Evolutionary conservation across 2,329 filamentous ascomycete species (phyloP).

Genomic region (Xylaria sp.): DNA sequence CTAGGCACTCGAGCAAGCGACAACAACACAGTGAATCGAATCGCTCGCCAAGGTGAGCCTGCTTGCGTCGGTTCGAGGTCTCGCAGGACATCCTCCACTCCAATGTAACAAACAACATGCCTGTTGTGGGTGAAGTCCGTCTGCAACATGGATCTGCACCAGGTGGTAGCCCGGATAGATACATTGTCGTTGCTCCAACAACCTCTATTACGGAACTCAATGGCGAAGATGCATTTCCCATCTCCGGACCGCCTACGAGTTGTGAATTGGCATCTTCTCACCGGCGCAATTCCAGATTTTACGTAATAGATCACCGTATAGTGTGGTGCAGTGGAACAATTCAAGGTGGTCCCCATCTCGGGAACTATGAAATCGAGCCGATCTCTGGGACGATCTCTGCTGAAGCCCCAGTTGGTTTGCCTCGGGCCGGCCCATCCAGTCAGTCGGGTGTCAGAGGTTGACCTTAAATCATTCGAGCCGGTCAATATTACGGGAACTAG

Average conservation of each 20-base stretch:
- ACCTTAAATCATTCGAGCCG: background rate
- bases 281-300: background rate
- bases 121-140: too few relatives aligned
- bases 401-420: background rate
- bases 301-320: background rate
- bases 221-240: too few relatives aligned
- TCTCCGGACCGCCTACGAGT: too few relatives aligned
- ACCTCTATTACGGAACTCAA: too few relatives aligned
- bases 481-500: background rate
- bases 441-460: background rate
- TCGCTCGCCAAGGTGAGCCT: background rate
- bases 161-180: too few relatives aligned
- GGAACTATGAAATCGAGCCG: background rate
- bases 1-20: background rate
- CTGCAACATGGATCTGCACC: too few relatives aligned
- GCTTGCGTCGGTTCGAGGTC: background rate
- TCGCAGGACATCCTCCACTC: background rate
- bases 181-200: too few relatives aligned
- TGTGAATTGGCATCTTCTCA: too few relatives aligned
- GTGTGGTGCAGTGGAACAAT: background rate
- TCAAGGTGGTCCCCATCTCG: background rate
- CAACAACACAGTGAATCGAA: background rate
- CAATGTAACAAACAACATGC: too few relatives aligned
- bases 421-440: background rate
- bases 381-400: background rate